Percentiles rank a stretch among this genome's conserved stretches.
Conservation (phyloP, 2,329 filamentous ascomycete genomes). For the Arthroderma sp. region DNA sequence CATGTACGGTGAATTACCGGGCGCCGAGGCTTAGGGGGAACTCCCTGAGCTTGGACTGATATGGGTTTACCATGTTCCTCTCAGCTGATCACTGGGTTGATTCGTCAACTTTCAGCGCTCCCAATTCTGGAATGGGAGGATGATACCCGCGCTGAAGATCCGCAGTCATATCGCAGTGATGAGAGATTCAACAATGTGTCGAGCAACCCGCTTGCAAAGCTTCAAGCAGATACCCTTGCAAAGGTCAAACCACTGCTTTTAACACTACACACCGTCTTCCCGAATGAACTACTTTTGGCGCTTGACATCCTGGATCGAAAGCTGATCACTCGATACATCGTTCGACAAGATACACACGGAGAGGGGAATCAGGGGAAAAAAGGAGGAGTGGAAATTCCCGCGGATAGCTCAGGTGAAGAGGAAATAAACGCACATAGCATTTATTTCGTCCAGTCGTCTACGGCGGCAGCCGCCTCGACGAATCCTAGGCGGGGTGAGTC, state of each 20-base stretch:
- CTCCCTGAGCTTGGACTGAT: too few relatives aligned
- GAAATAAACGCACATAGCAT: slow-evolving; percentile 20
- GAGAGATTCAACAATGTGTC: too few relatives aligned
- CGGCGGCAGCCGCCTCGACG: slow-evolving; percentile 5
- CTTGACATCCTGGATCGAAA: slow-evolving; percentile 74
- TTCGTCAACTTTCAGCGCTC: background rate
- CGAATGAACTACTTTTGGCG: slow-evolving; percentile 65
- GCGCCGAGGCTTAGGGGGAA: too few relatives aligned
- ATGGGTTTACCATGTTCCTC: background rate
- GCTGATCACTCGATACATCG: slow-evolving; percentile 41
- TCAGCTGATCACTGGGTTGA: background rate
- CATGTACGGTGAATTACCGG: too few relatives aligned
- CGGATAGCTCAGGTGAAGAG: background rate
- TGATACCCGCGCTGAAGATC: background rate
- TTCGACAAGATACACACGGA: background rate
- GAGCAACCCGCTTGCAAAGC: slow-evolving; percentile 6
- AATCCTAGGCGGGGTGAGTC: background rate
- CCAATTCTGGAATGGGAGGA: background rate
- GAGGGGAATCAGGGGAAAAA: slow-evolving; percentile 1
- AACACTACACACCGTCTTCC: slow-evolving; percentile 75
- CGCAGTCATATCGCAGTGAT: background rate
- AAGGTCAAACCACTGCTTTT: slow-evolving; percentile 47
- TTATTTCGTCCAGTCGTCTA: slow-evolving; percentile 53
- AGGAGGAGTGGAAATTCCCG: background rate
- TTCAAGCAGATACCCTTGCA: slow-evolving; percentile 9